These are phyloP conservation scores for Azolla pinnata DNA, from an alignment of 75 land plant species.

Conservation along the genomic window DNA sequence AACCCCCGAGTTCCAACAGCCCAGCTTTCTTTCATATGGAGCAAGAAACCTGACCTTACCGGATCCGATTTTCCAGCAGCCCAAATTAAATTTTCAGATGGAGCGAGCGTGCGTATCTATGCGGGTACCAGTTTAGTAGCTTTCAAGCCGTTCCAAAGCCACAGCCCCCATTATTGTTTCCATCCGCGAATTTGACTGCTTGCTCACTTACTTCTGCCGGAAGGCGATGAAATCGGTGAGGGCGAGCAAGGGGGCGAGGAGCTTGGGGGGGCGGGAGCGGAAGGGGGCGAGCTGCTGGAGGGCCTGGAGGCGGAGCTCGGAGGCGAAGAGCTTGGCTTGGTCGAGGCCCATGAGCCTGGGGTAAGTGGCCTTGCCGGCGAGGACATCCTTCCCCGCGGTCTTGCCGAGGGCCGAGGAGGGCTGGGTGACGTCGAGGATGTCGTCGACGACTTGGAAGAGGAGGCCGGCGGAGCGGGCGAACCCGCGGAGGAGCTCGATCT, in stretches of 20 bases:
- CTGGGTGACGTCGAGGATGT: conserved; percentile 38
- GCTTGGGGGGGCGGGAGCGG: conserved; percentile 14
- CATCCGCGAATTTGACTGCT: no score
- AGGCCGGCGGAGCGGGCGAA: conserved; percentile 44
- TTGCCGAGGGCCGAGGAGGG: conserved; percentile 36
- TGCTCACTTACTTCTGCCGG: conserved; percentile 22
- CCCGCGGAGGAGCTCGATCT: conserved; percentile 35
- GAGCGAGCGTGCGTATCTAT: no score
- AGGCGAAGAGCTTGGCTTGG: conserved; percentile 20
- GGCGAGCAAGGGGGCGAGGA: conserved; percentile 24
- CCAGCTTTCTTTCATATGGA: no score
- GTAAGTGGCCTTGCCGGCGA: conserved; percentile 27
- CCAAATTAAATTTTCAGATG: no score
- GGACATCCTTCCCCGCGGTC: conserved; percentile 37
- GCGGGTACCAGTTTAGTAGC: no score
- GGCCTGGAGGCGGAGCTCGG: conserved; percentile 20
- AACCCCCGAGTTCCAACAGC: no score
- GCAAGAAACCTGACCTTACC: no score
- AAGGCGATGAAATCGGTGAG: conserved; percentile 33
- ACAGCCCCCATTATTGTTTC: no score
- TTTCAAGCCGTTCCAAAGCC: no score
- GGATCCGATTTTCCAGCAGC: no score
- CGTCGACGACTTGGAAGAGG: conserved; percentile 30
- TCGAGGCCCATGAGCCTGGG: conserved; percentile 43
- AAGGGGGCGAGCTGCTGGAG: conserved; percentile 26